Evolutionary conservation across 495 filamentous ascomycete genomes (phyloP).

Genomic region (Bacidia gigantensis): DNA sequence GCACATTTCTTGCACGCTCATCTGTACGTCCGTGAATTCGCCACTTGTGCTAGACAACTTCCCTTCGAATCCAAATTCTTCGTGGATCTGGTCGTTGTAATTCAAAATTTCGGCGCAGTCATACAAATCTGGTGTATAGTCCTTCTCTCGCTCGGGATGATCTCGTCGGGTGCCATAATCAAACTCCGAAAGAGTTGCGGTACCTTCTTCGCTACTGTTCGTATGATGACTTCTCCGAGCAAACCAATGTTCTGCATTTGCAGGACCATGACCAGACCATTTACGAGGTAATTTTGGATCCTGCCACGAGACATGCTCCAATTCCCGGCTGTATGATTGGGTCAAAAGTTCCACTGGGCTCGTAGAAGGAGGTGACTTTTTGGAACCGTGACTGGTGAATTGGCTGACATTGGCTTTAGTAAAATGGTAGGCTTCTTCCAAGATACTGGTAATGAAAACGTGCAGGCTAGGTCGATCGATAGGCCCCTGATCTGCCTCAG

Average conservation of each 20-base stretch:
- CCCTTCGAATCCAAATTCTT: neutral
- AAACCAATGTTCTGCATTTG: slow-evolving; percentile 48
- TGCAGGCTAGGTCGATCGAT: slow-evolving; percentile 8
- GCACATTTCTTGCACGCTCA: slow-evolving; percentile 20
- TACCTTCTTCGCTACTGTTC: slow-evolving; percentile 37
- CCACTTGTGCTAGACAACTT: neutral
- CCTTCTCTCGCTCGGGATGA: slow-evolving; percentile 54
- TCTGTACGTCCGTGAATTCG: neutral
- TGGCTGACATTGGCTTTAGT: slow-evolving; percentile 14
- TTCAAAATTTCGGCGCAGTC: slow-evolving; percentile 17
- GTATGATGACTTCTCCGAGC: slow-evolving; percentile 50
- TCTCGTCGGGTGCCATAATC: slow-evolving; percentile 39
- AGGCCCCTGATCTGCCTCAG: neutral
- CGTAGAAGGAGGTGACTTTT: slow-evolving; percentile 33
- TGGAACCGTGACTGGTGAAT: slow-evolving; percentile 31
- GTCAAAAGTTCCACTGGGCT: slow-evolving; percentile 34
- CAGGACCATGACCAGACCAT: slow-evolving; percentile 13
- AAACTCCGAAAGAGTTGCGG: slow-evolving; percentile 56
- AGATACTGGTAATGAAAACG: slow-evolving; percentile 14
- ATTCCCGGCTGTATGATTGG: slow-evolving; percentile 26
- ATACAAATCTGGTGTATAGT: slow-evolving; percentile 47
- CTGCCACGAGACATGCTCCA: slow-evolving; percentile 12
- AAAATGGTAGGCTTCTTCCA: slow-evolving; percentile 14
- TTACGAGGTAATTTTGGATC: slow-evolving; percentile 12
- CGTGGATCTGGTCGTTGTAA: slow-evolving; percentile 11